phyloP scores from a whole-genome alignment of 2,329 filamentous ascomycete genomes.

The Pseudophaeomoniella oleicola region DNA sequence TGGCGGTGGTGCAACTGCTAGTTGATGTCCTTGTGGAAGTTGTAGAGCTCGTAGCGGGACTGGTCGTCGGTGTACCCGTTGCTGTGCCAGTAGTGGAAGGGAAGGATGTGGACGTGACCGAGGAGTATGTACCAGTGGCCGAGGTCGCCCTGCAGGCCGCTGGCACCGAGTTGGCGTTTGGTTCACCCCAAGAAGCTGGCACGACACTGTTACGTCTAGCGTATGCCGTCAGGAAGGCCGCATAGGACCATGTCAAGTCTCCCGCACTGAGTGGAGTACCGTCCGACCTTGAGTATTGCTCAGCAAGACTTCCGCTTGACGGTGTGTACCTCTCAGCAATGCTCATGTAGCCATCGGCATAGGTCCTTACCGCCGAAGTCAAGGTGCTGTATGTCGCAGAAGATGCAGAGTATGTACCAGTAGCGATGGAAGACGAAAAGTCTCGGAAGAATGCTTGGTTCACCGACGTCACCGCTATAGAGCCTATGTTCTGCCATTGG shows the following conservation, averaged over 20 bases:
- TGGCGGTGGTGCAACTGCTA: conserved; percentile 9
- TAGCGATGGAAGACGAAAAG: conserved; percentile 40
- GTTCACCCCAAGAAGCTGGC: conserved; percentile 20
- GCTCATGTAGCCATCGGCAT: conserved; percentile 43
- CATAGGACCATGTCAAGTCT: conserved; percentile 13
- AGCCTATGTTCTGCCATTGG: conserved; percentile 51
- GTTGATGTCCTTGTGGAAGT: neutral
- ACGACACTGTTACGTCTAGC: conserved; percentile 15
- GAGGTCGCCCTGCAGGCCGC: conserved; percentile 16
- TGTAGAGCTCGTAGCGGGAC: neutral
- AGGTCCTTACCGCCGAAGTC: conserved; percentile 44
- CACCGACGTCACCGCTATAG: conserved; percentile 47
- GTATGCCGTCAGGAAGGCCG: conserved; percentile 9
- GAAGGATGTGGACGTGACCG: conserved; percentile 16
- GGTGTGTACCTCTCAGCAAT: conserved; percentile 35
- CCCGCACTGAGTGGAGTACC: conserved; percentile 7
- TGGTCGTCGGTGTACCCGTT: conserved; percentile 1
- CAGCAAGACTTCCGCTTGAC: conserved; percentile 33
- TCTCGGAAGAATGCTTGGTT: conserved; percentile 61
- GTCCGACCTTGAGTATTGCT: conserved; percentile 10
- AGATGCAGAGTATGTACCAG: conserved; percentile 51
- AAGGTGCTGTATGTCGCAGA: conserved; percentile 39
- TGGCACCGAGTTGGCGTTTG: conserved; percentile 17
- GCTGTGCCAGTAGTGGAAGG: conserved; percentile 11
- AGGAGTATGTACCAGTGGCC: conserved; percentile 18